phyloP scores from a whole-genome alignment of 1,284 basidiomycete genomes.

The Ganoderma lucidum region DNA sequence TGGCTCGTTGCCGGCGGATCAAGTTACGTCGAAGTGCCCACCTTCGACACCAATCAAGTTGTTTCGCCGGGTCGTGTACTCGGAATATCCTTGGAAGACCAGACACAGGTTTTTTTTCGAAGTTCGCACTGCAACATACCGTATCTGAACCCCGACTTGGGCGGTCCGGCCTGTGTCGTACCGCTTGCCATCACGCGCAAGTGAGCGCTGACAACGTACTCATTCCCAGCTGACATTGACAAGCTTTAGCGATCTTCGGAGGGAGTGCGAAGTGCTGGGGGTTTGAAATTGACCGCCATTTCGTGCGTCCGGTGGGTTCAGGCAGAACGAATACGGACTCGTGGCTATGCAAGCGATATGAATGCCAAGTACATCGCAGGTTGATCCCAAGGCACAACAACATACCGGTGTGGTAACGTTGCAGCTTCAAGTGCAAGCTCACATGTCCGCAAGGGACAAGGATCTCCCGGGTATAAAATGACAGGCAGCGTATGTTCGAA shows the following conservation, averaged over 20 bases:
- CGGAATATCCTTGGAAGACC: background rate
- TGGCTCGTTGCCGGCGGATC: background rate
- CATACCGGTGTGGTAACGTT: background rate
- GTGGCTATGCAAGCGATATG: background rate
- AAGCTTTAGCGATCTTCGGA: background rate
- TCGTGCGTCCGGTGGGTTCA: background rate
- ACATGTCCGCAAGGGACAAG: background rate
- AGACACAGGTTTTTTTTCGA: background rate
- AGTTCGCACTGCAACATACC: background rate
- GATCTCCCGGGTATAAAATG: background rate
- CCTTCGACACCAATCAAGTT: background rate
- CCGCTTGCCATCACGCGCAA: background rate
- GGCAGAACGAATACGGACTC: background rate
- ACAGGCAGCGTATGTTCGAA: background rate
- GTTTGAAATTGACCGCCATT: background rate
- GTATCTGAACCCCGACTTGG: background rate
- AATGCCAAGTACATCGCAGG: conserved; percentile 1
- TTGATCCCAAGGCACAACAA: background rate
- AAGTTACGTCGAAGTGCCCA: background rate
- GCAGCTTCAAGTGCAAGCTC: background rate
- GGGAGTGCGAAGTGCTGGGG: background rate
- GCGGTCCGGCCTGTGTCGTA: background rate
- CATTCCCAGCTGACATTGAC: background rate
- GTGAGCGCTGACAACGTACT: background rate
- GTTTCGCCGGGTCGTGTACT: background rate